Percentiles rank a stretch among this genome's conserved stretches.
phyloP scores from a whole-genome alignment of 331 rosid species.

The Rhamnella rubrinervis region DNA sequence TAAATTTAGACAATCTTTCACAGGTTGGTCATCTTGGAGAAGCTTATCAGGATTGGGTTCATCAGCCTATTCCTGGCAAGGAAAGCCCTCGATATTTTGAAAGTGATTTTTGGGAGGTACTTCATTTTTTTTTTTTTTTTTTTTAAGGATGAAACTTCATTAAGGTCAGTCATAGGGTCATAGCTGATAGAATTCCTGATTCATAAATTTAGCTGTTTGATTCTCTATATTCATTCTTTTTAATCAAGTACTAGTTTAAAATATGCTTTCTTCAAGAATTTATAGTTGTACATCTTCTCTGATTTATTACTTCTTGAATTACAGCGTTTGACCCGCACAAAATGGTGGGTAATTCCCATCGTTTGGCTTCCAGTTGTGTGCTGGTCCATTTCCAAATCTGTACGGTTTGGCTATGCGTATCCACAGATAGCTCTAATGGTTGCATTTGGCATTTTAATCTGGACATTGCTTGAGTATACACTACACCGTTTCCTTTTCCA shows the following conservation, averaged over 20 bases:
- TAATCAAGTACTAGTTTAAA: not conserved
- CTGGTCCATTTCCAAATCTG: slow-evolving; percentile 53
- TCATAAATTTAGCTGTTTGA: not conserved
- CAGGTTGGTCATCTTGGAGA: slow-evolving; percentile 97
- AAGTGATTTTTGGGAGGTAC: slow-evolving; percentile 82
- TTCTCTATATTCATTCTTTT: not conserved
- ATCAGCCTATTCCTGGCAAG: slow-evolving; percentile 85
- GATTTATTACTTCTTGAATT: slow-evolving; percentile 37
- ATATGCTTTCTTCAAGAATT: not conserved
- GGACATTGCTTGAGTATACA: slow-evolving; percentile 84
- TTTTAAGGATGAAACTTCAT: too few species aligned
- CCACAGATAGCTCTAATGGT: slow-evolving; percentile 52
- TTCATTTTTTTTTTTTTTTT: slow-evolving; percentile 1
- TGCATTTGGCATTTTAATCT: slow-evolving; percentile 53
- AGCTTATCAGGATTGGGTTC: slow-evolving; percentile 93
- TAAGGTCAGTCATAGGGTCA: too few species aligned
- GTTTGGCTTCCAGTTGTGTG: slow-evolving; percentile 92
- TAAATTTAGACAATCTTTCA: slow-evolving; percentile 21
- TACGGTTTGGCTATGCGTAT: slow-evolving; percentile 58
- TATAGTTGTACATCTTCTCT: slow-evolving; percentile 13
- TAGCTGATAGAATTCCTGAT: too few species aligned
- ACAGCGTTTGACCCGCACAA: slow-evolving; percentile 86
- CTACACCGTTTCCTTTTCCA: slow-evolving; percentile 96
- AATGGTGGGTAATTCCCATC: slow-evolving; percentile 93
- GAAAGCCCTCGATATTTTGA: slow-evolving; percentile 91